Evolutionary conservation across 2,329 filamentous ascomycete species (phyloP).

Genomic region (Talaromyces atroroseus): DNA sequence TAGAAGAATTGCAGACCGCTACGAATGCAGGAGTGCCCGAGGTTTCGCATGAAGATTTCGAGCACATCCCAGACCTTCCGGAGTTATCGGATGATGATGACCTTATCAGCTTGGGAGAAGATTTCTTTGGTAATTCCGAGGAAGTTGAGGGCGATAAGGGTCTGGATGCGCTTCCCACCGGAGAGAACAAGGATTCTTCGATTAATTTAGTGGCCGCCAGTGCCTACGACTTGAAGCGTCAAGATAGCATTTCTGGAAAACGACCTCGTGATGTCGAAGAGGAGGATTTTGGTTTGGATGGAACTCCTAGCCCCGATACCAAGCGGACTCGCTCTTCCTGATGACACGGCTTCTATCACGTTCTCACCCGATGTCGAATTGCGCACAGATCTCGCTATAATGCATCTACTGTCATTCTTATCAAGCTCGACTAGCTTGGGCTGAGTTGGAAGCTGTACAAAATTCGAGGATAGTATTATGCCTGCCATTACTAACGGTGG

Average conservation of each 20-base stretch:
- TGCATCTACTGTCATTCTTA: neutral
- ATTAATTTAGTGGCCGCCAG: constrained; percentile 21
- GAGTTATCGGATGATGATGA: constrained; percentile 20
- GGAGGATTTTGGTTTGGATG: constrained; percentile 24
- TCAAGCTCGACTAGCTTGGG: neutral
- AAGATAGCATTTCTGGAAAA: constrained; percentile 25
- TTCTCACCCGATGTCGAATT: neutral
- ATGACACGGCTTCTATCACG: neutral
- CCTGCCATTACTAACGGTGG: neutral
- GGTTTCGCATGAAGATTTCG: constrained; percentile 1
- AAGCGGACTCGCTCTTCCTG: constrained; percentile 50
- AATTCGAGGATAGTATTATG: neutral
- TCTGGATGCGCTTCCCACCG: constrained; percentile 22
- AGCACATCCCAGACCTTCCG: constrained; percentile 15
- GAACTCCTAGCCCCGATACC: constrained; percentile 34
- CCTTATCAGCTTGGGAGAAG: constrained; percentile 29
- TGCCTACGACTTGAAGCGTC: constrained; percentile 14
- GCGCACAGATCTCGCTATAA: neutral
- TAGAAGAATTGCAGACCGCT: constrained; percentile 2
- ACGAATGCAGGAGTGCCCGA: constrained; percentile 1
- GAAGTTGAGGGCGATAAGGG: constrained; percentile 17
- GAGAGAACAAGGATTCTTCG: constrained; percentile 35
- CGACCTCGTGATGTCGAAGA: constrained; percentile 33
- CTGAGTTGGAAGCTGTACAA: neutral
- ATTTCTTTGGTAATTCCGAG: constrained; percentile 25